phyloP scores from a whole-genome alignment of 352 stramenopile species.

The Phytophthora tubulina region DNA sequence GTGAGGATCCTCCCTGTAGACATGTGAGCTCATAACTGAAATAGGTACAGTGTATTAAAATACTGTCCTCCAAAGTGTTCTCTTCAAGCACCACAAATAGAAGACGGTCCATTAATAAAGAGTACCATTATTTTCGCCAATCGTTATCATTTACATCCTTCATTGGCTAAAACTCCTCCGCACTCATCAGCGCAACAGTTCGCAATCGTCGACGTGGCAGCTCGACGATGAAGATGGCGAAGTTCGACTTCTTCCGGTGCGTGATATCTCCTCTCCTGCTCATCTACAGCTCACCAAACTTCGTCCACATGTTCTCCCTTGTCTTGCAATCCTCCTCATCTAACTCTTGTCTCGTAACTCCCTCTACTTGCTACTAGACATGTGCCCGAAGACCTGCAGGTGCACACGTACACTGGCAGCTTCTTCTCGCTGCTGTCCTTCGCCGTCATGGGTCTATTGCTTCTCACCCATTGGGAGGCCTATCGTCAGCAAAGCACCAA shows the following conservation, averaged over 20 bases:
- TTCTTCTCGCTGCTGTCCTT: constrained; percentile 81
- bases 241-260: constrained; percentile 77
- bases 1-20: too few species aligned
- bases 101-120: background rate
- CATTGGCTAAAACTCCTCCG: constrained; percentile 8
- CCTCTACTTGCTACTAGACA: constrained; percentile 49
- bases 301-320: background rate
- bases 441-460: constrained; percentile 58
- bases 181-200: constrained; percentile 4
- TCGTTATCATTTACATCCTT: background rate
- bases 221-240: constrained; percentile 34
- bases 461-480: constrained; percentile 67
- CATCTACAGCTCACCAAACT: background rate
- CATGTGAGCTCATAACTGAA: too few species aligned
- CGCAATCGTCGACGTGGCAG: constrained; percentile 39
- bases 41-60: too few species aligned
- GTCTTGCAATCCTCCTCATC: constrained; percentile 10
- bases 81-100: background rate
- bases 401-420: constrained; percentile 62
- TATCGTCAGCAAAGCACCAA: constrained; percentile 57
- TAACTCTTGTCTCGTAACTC: constrained; percentile 27
- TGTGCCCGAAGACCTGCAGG: constrained; percentile 80
- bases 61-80: too few species aligned
- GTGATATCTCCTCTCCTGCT: constrained; percentile 10
- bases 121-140: background rate